A percentile compares a stretch with the other conserved stretches of the same genome.
phyloP scores from a whole-genome alignment of 1,139 yeast species.

The Meyerozyma elateridarum region DNA sequence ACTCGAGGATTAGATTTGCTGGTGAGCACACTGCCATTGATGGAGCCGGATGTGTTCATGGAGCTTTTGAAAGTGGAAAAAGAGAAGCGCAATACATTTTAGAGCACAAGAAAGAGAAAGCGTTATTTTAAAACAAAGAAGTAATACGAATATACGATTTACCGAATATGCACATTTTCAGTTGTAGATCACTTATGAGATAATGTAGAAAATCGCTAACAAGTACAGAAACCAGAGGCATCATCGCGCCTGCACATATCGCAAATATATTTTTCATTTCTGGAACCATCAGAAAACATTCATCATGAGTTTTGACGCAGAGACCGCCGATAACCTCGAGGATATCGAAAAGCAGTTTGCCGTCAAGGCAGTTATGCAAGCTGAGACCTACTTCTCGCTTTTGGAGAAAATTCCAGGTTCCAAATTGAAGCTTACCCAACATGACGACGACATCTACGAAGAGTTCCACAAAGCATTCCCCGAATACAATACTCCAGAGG shows the following conservation, averaged over 20 bases:
- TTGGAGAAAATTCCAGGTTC: constrained; percentile 74
- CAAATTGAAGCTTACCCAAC: constrained; percentile 67
- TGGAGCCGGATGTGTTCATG: constrained; percentile 84
- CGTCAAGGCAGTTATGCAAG: constrained; percentile 94
- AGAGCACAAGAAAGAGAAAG: constrained; percentile 6
- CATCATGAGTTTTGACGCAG: constrained; percentile 36
- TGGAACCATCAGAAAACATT: too few species aligned
- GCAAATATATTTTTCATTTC: background rate
- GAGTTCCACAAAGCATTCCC: constrained; percentile 75
- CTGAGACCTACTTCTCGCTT: constrained; percentile 89
- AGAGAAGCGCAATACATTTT: constrained; percentile 60
- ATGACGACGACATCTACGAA: constrained; percentile 78
- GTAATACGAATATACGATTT: background rate
- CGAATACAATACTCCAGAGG: constrained; percentile 61
- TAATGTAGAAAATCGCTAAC: too few species aligned
- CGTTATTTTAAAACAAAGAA: background rate
- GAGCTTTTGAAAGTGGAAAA: constrained; percentile 67
- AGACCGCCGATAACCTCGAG: constrained; percentile 55
- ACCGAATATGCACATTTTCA: too few species aligned
- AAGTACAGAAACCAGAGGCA: too few species aligned
- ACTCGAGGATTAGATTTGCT: constrained; percentile 61
- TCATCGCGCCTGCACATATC: too few species aligned
- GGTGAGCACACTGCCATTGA: constrained; percentile 78
- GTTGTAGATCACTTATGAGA: too few species aligned
- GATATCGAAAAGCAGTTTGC: constrained; percentile 94